Evolutionary conservation across 1,284 basidiomycete genomes (phyloP), one percentile per base, ranked within the genome.

Genomic region (Malassezia arunalokei): DNA sequence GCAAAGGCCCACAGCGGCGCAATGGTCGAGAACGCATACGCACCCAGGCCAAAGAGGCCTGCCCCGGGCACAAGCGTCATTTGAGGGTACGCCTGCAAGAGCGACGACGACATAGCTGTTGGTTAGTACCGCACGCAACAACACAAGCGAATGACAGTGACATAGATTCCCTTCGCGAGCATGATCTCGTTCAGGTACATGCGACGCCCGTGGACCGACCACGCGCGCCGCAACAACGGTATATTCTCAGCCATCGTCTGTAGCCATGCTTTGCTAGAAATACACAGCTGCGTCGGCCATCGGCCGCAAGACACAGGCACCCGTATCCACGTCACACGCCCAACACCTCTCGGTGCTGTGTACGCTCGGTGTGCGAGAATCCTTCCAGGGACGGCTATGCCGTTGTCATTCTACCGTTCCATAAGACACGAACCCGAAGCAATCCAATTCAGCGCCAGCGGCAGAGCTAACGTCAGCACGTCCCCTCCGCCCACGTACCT

Each of bases 101-200:
- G 65, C 47, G 67, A 70, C 12, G 66, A 68, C 17, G 66, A 68
- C 68, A 71, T 71, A 63, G 70, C 68, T 71, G 51, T 27, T 24
- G 43, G 51, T 49, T 49, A 57, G 46, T 40, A 40, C 46, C n/a
- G 38, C 17, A n/a, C 15, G 9, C 15, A 40, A 49, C 46, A 43
- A 43, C 41, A 48, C 20, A 40, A 43, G 51, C 39, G 39, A n/a
- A 30, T 50, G 30, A 27, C 17, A 40, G 42, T 37, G 47, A 27
- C 57, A 56, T 63, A 71, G 65, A 70, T 67, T 73, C 70, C 66
- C 70, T 71, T 68, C 70, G 70, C 70, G 64, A 70, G 70, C 70
- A 66, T 68, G 65, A 70, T 62, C 70, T 70, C 64, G 70, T 62
- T 73, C 70, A 71, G 70, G 67, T 58, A 51, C 61, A 64, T 24